phyloP scores from a whole-genome alignment of 192 early-diverging fungal species.

The Helicostylum pulchrum region DNA sequence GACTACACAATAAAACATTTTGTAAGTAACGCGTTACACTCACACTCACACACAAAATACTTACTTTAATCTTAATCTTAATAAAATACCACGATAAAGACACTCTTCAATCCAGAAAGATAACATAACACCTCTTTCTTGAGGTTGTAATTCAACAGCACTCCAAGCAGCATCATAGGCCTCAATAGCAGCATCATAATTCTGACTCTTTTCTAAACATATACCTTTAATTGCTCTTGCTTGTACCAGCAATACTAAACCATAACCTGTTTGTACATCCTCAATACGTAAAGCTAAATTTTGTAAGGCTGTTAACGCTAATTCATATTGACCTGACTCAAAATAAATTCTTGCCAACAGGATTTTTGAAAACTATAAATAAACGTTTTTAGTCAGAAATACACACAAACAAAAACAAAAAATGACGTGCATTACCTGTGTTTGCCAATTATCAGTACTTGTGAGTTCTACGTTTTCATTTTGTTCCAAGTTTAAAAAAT shows the following conservation, averaged over 20 bases:
- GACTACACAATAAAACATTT: neutral
- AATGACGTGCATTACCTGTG: neutral
- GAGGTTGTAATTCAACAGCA: slow-evolving; percentile 1
- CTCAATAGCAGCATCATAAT: slow-evolving; percentile 41
- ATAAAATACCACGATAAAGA: slow-evolving; percentile 11
- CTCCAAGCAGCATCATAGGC: slow-evolving; percentile 50
- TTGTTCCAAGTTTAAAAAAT: too few relatives aligned
- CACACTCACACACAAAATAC: neutral
- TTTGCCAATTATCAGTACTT: slow-evolving; percentile 11
- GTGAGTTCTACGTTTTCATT: neutral
- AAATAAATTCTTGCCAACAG: slow-evolving; percentile 60
- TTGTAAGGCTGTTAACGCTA: slow-evolving; percentile 38
- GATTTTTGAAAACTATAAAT: slow-evolving; percentile 36
- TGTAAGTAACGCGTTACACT: too few relatives aligned
- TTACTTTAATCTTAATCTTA: slow-evolving; percentile 13
- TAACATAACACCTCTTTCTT: slow-evolving; percentile 27
- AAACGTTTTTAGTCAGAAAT: neutral
- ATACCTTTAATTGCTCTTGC: slow-evolving; percentile 56
- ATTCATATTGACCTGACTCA: slow-evolving; percentile 46
- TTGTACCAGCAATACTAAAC: slow-evolving; percentile 52
- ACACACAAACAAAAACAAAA: neutral
- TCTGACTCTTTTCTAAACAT: slow-evolving; percentile 40
- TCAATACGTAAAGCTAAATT: slow-evolving; percentile 36
- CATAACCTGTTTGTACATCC: slow-evolving; percentile 46
- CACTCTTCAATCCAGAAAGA: slow-evolving; percentile 24